Percentiles rank a stretch among this genome's conserved stretches.
Evolutionary conservation across 805 yeast genomes (phyloP).

Genomic region (Saccharomycopsis guyanensis): DNA sequence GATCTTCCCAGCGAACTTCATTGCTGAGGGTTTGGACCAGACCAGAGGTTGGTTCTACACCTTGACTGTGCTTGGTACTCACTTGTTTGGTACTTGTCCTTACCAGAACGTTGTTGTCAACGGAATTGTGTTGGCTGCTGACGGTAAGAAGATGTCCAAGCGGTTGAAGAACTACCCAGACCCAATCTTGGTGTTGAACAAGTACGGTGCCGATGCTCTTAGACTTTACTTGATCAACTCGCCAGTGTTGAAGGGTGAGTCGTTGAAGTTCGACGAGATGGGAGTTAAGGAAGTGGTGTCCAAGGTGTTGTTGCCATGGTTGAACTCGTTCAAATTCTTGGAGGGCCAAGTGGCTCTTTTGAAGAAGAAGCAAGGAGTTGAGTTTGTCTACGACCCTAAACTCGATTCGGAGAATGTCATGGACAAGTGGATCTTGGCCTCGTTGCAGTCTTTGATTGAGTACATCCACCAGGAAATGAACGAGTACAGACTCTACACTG

Average conservation of each 20-base stretch:
- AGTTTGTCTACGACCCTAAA: constrained; percentile 63
- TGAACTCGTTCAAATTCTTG: constrained; percentile 94
- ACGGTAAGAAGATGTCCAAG: constrained; percentile 99
- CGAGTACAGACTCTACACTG: constrained; percentile 87
- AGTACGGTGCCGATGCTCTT: constrained; percentile 96
- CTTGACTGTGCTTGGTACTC: constrained; percentile 90
- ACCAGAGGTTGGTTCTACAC: constrained; percentile 99
- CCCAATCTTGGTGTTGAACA: constrained; percentile 71
- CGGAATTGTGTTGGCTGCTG: constrained; percentile 95
- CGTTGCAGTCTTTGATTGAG: constrained; percentile 84
- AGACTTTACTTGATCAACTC: constrained; percentile 94
- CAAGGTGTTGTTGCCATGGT: constrained; percentile 95
- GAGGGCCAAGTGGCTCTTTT: constrained; percentile 86
- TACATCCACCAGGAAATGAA: constrained; percentile 86
- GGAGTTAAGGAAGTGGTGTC: constrained; percentile 98
- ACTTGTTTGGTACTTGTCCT: constrained; percentile 85
- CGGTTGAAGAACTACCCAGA: constrained; percentile 97
- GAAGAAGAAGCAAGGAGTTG: constrained; percentile 64
- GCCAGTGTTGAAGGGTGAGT: constrained; percentile 94
- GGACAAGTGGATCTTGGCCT: constrained; percentile 97
- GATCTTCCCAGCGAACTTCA: constrained; percentile 94
- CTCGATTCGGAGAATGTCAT: constrained; percentile 75
- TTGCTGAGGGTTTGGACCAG: constrained; percentile 98
- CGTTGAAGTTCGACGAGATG: constrained; percentile 94
- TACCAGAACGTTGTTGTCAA: constrained; percentile 91